Evolutionary conservation across 192 early-diverging fungal species (phyloP), one percentile per base, ranked within the genome.

Genomic region (Coemansia sp.): DNA sequence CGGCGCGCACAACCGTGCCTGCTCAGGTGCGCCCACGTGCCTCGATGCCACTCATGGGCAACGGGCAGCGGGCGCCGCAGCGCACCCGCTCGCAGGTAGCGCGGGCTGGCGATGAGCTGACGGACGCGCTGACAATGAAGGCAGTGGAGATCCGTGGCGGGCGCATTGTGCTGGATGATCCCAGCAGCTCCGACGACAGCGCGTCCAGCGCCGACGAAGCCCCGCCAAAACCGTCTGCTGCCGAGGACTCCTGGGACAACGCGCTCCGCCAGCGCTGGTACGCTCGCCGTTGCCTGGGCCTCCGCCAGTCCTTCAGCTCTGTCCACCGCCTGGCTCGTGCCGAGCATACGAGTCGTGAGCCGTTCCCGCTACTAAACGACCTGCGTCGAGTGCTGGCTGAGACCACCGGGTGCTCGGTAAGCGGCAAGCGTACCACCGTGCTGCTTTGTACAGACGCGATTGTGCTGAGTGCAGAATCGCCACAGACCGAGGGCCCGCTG

Each of bases 81-180:
- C 62, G 67, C 35, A 65, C 59, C 14, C 35, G 67, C 36, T 76
- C 72, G 28, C 72, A 74, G 5, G 63, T 44, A 42, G 11, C 55
- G 16, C 51, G 65, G 13, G 44, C 44, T 14, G 37, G 60, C 8
- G 73, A 77, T 37, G 73, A 77, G 56, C 63, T 70, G 44, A 42
- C 68, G 0, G 67, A 61, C 14, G 73, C 73, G 15, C 63, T 77
- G 55, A 77, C 73, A 5, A 77, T 77, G 73, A 77, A 77, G 56
- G 58, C 68, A 13, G 73, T 77, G 18, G 73, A 77, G 63, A 77
- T 77, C 46, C 67, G 67, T 26, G 73, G 73, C 28, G 73, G 73
- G 14, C 57, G 73, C 38, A 77, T 77, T 6, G 60, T 77, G 28
- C 59, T 77, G 11, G 73, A 77, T 26, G 68, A 77, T 16, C 68